Conservation (phyloP, 805 yeast species). For the Naumovozyma castellii region DNA sequence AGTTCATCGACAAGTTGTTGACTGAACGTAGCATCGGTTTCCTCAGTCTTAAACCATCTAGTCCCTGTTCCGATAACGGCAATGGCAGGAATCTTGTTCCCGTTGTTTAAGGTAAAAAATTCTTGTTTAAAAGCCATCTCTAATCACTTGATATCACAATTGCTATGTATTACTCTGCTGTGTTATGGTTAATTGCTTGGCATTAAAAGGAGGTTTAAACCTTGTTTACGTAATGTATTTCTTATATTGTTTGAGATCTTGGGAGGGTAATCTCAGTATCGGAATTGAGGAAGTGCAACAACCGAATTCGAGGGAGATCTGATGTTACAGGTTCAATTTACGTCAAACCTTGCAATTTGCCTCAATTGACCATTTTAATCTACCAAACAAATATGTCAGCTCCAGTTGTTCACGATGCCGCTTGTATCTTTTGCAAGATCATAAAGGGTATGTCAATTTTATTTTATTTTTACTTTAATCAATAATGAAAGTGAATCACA, state of each 20-base stretch:
- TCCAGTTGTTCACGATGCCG: slow-evolving; percentile 35
- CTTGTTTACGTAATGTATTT: too few relatives aligned
- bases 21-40: slow-evolving; percentile 21
- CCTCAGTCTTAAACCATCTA: slow-evolving; percentile 38
- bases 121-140: slow-evolving; percentile 17
- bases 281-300: too few relatives aligned
- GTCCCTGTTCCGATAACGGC: slow-evolving; percentile 55
- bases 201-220: too few relatives aligned
- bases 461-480: not conserved
- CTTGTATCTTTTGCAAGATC: slow-evolving; percentile 89
- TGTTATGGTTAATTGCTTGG: too few relatives aligned
- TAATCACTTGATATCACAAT: too few relatives aligned
- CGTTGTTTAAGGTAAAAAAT: slow-evolving; percentile 29
- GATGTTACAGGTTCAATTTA: too few relatives aligned
- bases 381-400: slow-evolving; percentile 12
- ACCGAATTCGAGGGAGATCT: too few relatives aligned
- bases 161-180: not conserved
- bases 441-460: slow-evolving; percentile 58
- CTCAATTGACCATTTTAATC: too few relatives aligned
- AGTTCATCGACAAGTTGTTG: slow-evolving; percentile 28
- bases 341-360: too few relatives aligned
- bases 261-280: too few relatives aligned
- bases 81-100: slow-evolving; percentile 36
- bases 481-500: not conserved
- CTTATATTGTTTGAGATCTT: too few relatives aligned